phyloP scores from a whole-genome alignment of 148 eudicot genomes.

The Amaranthus cruentus region DNA sequence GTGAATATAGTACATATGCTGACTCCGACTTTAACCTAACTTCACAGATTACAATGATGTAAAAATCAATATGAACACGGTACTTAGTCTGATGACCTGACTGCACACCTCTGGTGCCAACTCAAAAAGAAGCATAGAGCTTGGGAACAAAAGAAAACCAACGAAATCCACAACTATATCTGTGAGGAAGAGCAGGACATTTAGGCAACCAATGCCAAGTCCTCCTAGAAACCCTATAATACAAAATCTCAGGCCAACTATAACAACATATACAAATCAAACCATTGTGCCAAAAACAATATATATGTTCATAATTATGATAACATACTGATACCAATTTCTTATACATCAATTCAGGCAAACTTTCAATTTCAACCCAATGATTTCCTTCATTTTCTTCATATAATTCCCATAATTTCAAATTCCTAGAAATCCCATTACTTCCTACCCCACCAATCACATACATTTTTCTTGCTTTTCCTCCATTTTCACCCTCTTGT shows the following conservation, averaged over 20 bases:
- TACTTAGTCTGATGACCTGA: no score
- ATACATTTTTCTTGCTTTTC: slow-evolving; percentile 24
- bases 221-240: slow-evolving; percentile 49
- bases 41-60: no score
- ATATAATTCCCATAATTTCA: slow-evolving; percentile 56
- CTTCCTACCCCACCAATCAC: slow-evolving; percentile 60
- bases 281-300: slow-evolving; percentile 71
- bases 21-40: no score
- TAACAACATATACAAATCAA: slow-evolving; percentile 61
- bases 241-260: slow-evolving; percentile 68
- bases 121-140: slow-evolving; percentile 40
- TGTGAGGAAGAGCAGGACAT: slow-evolving; percentile 54
- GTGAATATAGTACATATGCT: no score
- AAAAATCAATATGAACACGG: no score
- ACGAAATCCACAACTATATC: slow-evolving; percentile 70
- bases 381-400: slow-evolving; percentile 7
- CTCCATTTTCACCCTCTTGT: slow-evolving; percentile 16
- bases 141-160: slow-evolving; percentile 70
- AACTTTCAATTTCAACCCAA: slow-evolving; percentile 49
- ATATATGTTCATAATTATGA: slow-evolving; percentile 70
- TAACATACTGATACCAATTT: slow-evolving; percentile 64
- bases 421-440: slow-evolving; percentile 52
- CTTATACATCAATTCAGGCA: slow-evolving; percentile 58
- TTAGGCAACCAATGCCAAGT: slow-evolving; percentile 79
- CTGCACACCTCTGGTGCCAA: no score